Percentiles rank a stretch among this genome's conserved stretches.
Conservation (phyloP, 805 yeast genomes). For the Yarrowia alimentaria region DNA sequence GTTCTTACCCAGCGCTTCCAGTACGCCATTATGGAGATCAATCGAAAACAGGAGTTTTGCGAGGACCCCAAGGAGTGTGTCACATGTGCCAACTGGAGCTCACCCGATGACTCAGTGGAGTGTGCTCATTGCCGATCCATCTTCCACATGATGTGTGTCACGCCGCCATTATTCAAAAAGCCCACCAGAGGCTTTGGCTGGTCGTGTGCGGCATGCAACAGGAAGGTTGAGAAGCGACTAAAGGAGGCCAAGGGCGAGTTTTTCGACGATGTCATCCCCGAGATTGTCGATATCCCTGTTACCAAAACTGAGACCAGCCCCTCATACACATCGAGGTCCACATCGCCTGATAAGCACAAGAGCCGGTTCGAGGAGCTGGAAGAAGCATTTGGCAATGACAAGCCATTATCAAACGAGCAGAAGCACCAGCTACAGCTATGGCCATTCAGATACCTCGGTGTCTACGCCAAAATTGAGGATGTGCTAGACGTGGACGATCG, state of each 20-base stretch:
- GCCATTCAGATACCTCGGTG: slow-evolving; percentile 77
- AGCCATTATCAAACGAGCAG: slow-evolving; percentile 36
- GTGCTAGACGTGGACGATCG: slow-evolving; percentile 74
- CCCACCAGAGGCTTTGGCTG: slow-evolving; percentile 88
- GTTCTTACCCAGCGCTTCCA: slow-evolving; percentile 68
- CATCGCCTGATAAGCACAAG: slow-evolving; percentile 13
- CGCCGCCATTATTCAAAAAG: slow-evolving; percentile 75
- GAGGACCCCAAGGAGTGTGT: slow-evolving; percentile 68
- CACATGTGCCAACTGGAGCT: slow-evolving; percentile 83
- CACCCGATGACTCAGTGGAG: slow-evolving; percentile 64
- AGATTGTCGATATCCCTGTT: not conserved
- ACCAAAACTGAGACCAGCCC: slow-evolving; percentile 7
- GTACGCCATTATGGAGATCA: slow-evolving; percentile 71
- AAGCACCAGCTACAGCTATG: slow-evolving; percentile 45
- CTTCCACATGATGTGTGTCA: slow-evolving; percentile 80
- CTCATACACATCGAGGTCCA: slow-evolving; percentile 10
- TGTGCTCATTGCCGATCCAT: slow-evolving; percentile 74
- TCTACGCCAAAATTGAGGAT: slow-evolving; percentile 71
- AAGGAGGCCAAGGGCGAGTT: slow-evolving; percentile 34
- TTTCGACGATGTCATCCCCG: slow-evolving; percentile 17
- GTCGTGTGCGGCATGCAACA: slow-evolving; percentile 77
- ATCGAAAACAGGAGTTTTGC: slow-evolving; percentile 60
- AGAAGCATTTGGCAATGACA: slow-evolving; percentile 38
- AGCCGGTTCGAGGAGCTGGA: slow-evolving; percentile 35
- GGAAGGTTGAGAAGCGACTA: slow-evolving; percentile 33